A percentile compares a stretch with the other conserved stretches of the same genome.
Evolutionary conservation across 306 rosid genomes (phyloP).

Genomic region (Myrica gale): DNA sequence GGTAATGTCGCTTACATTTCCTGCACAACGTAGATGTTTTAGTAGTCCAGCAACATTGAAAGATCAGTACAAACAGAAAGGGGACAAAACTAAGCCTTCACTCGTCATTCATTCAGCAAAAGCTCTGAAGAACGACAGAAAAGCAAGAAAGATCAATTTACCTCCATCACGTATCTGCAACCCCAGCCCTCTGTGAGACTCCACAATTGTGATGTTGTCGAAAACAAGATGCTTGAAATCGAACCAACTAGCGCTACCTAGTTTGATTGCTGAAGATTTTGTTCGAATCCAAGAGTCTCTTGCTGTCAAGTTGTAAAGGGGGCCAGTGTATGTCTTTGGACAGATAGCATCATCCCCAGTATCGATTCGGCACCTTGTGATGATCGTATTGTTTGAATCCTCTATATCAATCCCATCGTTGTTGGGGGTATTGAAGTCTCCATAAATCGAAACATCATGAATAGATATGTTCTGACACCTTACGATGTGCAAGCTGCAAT

Average conservation of each 20-base stretch:
- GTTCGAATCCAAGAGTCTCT: slow-evolving; percentile 78
- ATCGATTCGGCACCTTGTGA: slow-evolving; percentile 74
- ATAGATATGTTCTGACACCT: slow-evolving; percentile 51
- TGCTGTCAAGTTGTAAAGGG: slow-evolving; percentile 66
- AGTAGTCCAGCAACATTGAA: not conserved
- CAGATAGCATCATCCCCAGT: slow-evolving; percentile 96
- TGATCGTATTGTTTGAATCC: slow-evolving; percentile 79
- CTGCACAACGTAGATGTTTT: slow-evolving; percentile 40
- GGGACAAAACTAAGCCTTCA: not conserved
- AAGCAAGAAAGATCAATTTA: slow-evolving; percentile 17
- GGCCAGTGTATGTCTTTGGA: slow-evolving; percentile 72
- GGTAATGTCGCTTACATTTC: slow-evolving; percentile 75
- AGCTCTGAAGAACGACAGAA: not conserved
- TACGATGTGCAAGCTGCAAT: slow-evolving; percentile 81
- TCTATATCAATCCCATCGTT: slow-evolving; percentile 92
- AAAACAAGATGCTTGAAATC: slow-evolving; percentile 63
- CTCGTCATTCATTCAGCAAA: not conserved
- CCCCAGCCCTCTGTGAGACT: slow-evolving; percentile 86
- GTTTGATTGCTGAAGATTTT: slow-evolving; percentile 86
- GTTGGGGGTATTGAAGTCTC: slow-evolving; percentile 85
- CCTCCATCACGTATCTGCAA: slow-evolving; percentile 98
- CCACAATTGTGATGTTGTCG: slow-evolving; percentile 81
- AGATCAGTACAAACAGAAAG: not conserved
- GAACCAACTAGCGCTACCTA: slow-evolving; percentile 88
- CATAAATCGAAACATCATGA: slow-evolving; percentile 65